Base-by-base conservation (phyloP, 768 basidiomycete genomes). In the Coprinopsis sp. region DNA sequence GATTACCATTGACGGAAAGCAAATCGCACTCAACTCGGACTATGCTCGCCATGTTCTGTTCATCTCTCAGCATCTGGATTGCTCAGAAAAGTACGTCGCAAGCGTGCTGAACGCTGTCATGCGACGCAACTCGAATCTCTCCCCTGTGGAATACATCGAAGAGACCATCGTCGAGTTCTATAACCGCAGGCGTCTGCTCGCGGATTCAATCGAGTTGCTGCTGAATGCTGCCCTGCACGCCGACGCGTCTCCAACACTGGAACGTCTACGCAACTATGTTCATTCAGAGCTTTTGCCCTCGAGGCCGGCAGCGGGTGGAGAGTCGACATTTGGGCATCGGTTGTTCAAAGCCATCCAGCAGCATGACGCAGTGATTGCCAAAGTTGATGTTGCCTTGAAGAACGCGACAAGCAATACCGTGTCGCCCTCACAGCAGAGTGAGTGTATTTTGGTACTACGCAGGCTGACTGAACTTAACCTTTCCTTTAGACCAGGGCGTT, bases 51-150 rank as follows among this genome's bases (percentile, higher is more conserved):
- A 89, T 61, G 79, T 75, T 46, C 62, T 87, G 46, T 87, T 90
- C 64, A 77, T 94, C 46, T 80, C 92, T 0, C 81, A 87, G 58
- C 80, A 89, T 45, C 82, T 96, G 44, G 74, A 79, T 56, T 81
- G 81, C 53, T 94, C 92, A 11, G 92, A 95, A 67, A 79, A 83
- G 54, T 82, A 87, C 63, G 67, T 83, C 41, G 87, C 91, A 3
- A 71, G 72, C 18, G 75, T 91, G 14, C 69, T 91, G 37, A 79
- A 86, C 48, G 65, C 75, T 18, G 72, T 85, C 33, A 82, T 83
- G 66, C 55, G 74, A 1, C 67, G 74, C 49, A 81, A 82, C 56
- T 83, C 87, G 0, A 88, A 89, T 52, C 66, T 84, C 13, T 68
- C 64, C 3, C 67, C 78, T 4, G 71, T 79, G 2, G 71, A 68